Evolutionary conservation across 1,284 basidiomycete genomes (phyloP), one percentile per base, ranked within the genome.

Genomic region (Trametes hirsuta): DNA sequence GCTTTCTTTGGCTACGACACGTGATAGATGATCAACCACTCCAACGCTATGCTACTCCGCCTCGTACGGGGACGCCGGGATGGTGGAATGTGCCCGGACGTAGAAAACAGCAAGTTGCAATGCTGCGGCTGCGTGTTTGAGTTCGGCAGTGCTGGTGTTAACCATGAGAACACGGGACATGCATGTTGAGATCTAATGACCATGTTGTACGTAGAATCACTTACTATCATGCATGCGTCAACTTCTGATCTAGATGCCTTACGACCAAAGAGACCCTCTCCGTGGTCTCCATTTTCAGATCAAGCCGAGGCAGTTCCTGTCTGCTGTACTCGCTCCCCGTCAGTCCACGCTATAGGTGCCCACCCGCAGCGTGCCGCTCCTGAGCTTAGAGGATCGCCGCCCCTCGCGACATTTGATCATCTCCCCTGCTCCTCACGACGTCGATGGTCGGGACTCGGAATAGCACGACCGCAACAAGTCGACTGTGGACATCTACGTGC

Each of bases 361-460:
- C 55, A 42, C 55, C 45, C 30, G 55, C 42, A 46, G 18, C 48
- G 48, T 70, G 59, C 65, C 62, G 60, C 61, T 63, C 61, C 64
- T 55, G 63, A 55, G 52, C 44, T 55, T 52, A 58, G 58, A 63
- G 66, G 66, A 74, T 73, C 71, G 60, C 64, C 64, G 69, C 70
- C 72, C 77, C 67, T 78, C 72, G 67, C 74, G 68, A 76, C 72
- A 68, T 64, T 66, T 74, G 72, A 76, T 75, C 72, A 75, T 64
- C 68, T 68, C 58, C 53, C 46, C 54, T 53, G 56, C 56, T 46
- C 53, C 54, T 55, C 58, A 58, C 64, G 44, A 63, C 60, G 37
- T 53, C 60, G 59, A 61, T 62, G 61, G 46, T 52, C 47, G 30
- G 30, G 30, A 30, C 30, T 30, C 30, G 58, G 60, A 54, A 40